phyloP scores from a whole-genome alignment of 83 land plant species.

The Thuja plicata region DNA sequence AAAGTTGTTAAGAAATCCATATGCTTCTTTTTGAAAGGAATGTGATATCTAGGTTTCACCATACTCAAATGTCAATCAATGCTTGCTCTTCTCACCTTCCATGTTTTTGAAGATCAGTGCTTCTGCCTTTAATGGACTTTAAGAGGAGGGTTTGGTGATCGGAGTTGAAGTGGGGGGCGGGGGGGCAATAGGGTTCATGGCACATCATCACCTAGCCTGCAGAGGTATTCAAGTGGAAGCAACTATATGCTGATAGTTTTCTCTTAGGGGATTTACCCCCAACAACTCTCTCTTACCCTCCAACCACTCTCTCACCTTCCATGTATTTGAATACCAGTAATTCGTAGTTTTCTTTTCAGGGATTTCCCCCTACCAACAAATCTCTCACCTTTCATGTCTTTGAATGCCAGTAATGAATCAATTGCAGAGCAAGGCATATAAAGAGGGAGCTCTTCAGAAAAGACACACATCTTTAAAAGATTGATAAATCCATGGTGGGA shows the following conservation, averaged over 20 bases:
- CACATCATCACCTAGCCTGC: conserved; percentile 37
- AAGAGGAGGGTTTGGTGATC: conserved; percentile 1
- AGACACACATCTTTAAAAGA: conserved; percentile 35
- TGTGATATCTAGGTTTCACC: neutral
- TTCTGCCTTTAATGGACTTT: too few species aligned
- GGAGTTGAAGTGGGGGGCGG: conserved; percentile 5
- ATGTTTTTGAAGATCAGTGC: too few species aligned
- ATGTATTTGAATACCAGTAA: too few species aligned
- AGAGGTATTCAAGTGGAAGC: conserved; percentile 56
- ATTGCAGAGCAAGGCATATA: conserved; percentile 35
- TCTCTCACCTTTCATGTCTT: too few species aligned
- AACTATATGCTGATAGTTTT: conserved; percentile 66
- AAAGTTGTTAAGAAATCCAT: neutral
- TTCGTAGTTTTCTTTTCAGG: too few species aligned
- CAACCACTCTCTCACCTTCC: too few species aligned
- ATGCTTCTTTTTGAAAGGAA: neutral
- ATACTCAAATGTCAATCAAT: neutral
- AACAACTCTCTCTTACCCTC: neutral
- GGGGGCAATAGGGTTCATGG: neutral
- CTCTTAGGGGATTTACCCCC: conserved; percentile 33
- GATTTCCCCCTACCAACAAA: too few species aligned
- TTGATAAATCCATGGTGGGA: conserved; percentile 56
- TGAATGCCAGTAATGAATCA: conserved; percentile 21
- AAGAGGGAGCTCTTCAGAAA: conserved; percentile 42
- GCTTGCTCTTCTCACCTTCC: too few species aligned